Evolutionary conservation across 208 protist species (phyloP), one percentile per base, ranked within the genome.

Genomic region (Phytomonas francai): DNA sequence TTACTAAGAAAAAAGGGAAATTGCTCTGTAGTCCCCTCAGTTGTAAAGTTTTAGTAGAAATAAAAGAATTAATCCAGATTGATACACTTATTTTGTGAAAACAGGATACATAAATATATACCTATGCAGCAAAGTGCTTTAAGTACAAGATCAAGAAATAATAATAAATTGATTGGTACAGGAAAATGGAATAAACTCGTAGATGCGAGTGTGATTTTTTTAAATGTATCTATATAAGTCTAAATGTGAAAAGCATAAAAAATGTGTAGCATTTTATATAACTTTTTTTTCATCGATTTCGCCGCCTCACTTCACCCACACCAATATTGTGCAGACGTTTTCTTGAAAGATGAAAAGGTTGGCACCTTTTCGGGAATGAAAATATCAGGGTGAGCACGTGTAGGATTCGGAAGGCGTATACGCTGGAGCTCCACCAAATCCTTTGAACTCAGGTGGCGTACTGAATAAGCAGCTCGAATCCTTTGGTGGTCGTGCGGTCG

Each of bases 401-500:
- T 49, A 49, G 39, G 39, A 49, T 12, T 6, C 39, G 16, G 39
- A 49, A 19, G 39, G 39, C 6, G 39, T 49, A 19, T 49, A 49
- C 12, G 39, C 39, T 49, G 4, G 4, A 19, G 39, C 39, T 1
- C 39, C 39, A 19, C 39, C 42, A 39, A 93, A 93, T 1, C 85
- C 88, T 3, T 85, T 83, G 62, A 93, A 91, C 67, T 84, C 81
- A 2, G 88, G 88, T 27, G 88, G 88, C 7, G 88, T 93, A 61
- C 75, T 81, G 59, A 93, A 93, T 19, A 89, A 42, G 49, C 72
- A 73, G 56, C 76, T 81, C 57, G 78, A 67, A 33, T 81, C 72
- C 33, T 81, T 73, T 3, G 54, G 63, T 31, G 73, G 74, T 6
- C 68, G 62, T 28, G 73, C 73, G 45, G 72, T 64, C 25, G 73